Evolutionary conservation across 2,329 filamentous ascomycete species (phyloP).

Genomic region (Lomentospora prolificans): DNA sequence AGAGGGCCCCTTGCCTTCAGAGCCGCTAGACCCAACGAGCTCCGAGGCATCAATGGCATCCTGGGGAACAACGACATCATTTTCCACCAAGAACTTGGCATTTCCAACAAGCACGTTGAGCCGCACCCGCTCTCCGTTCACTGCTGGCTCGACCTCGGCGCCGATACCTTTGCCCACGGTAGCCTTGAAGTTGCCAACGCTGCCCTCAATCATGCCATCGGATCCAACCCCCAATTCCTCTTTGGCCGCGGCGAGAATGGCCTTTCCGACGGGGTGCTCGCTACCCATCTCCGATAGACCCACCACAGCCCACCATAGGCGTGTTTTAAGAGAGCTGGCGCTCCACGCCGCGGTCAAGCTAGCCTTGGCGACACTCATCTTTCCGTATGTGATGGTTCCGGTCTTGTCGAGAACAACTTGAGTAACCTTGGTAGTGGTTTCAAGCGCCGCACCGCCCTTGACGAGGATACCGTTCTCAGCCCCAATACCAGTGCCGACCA

Average conservation of each 20-base stretch:
- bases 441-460: conserved; percentile 87
- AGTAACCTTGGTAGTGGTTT: conserved; percentile 81
- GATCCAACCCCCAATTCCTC: conserved; percentile 60
- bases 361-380: conserved; percentile 79
- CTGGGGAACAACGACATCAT: conserved; percentile 55
- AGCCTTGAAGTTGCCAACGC: conserved; percentile 74
- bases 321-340: conserved; percentile 54
- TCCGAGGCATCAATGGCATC: conserved; percentile 55
- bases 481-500: conserved; percentile 97
- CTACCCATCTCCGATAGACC: conserved; percentile 93
- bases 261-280: conserved; percentile 91
- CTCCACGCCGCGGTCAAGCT: conserved; percentile 62
- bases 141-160: conserved; percentile 68
- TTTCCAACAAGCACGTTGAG: conserved; percentile 83
- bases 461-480: conserved; percentile 96
- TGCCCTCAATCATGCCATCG: conserved; percentile 72
- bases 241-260: conserved; percentile 68
- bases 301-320: conserved; percentile 91
- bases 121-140: conserved; percentile 50
- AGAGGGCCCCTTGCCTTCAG: conserved; percentile 24
- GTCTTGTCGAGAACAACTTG: conserved; percentile 94
- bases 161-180: conserved; percentile 77
- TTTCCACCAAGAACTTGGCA: conserved; percentile 62
- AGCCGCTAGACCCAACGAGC: conserved; percentile 34
- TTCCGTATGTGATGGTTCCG: conserved; percentile 85